Conservation (phyloP, 208 protist species). For the Borovskyia barvae region DNA sequence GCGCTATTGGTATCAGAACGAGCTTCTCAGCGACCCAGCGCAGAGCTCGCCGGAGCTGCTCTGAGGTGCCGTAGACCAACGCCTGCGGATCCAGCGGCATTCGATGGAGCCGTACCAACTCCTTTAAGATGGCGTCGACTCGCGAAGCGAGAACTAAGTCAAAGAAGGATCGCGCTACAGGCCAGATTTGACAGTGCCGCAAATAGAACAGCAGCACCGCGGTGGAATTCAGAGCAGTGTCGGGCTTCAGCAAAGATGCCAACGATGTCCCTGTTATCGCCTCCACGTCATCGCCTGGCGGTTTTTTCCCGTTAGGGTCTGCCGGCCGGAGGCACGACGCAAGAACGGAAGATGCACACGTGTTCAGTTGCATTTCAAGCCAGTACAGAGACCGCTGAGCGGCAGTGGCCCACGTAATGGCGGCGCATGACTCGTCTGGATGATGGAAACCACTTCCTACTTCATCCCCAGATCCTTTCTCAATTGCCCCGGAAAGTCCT, state of each 20-base stretch:
- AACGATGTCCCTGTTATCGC: too few relatives aligned
- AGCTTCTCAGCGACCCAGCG: constrained; percentile 19
- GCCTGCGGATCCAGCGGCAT: constrained; percentile 1
- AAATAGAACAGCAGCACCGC: constrained; percentile 5
- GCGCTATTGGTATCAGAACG: neutral
- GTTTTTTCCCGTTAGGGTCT: too few relatives aligned
- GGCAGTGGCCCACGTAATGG: neutral
- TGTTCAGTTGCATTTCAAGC: constrained; percentile 24
- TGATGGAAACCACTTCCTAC: too few relatives aligned
- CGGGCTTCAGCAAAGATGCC: neutral
- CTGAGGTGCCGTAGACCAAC: constrained; percentile 17
- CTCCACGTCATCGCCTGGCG: too few relatives aligned
- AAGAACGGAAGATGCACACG: too few relatives aligned
- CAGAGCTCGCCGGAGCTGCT: constrained; percentile 18
- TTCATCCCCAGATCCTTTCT: too few relatives aligned
- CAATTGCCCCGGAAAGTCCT: too few relatives aligned
- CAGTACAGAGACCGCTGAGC: constrained; percentile 22
- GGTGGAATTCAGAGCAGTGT: neutral
- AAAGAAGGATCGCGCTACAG: neutral
- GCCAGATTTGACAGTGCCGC: constrained; percentile 1
- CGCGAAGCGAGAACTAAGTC: constrained; percentile 14
- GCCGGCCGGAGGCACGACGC: constrained; percentile 6
- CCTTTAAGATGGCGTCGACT: constrained; percentile 8
- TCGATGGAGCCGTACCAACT: constrained; percentile 8
- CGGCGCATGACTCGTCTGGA: too few relatives aligned